Evolutionary conservation across 2,329 filamentous ascomycete species (phyloP).

Genomic region (Cadophora gregata): DNA sequence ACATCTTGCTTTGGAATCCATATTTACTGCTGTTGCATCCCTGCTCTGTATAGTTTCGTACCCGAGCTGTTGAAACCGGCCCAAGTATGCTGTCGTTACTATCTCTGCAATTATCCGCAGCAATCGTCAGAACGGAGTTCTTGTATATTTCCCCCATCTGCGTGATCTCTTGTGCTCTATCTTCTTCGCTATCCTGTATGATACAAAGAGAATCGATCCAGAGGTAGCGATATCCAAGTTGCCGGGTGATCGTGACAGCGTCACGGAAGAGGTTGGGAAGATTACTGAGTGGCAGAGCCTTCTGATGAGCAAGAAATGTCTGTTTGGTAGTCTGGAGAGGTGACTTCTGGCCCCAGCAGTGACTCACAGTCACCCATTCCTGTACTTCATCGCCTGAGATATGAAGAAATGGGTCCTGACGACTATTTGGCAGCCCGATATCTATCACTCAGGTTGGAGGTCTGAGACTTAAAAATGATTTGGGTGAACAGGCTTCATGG

Average conservation of each 20-base stretch:
- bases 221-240: neutral
- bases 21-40: neutral
- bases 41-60: neutral
- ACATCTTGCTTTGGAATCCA: neutral
- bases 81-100: neutral
- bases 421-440: neutral
- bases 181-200: neutral
- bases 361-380: neutral
- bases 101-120: neutral
- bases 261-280: neutral
- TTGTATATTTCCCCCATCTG: neutral
- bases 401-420: neutral
- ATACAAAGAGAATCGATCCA: neutral
- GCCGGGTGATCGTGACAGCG: neutral
- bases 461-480: neutral
- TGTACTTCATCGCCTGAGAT: neutral
- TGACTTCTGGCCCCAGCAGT: neutral
- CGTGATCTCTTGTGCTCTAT: neutral
- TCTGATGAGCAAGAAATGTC: neutral
- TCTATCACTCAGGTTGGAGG: neutral
- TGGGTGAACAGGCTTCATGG: neutral
- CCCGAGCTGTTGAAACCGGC: neutral
- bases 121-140: neutral
- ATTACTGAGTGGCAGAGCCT: neutral
- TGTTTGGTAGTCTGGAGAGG: neutral